Percentiles rank a stretch among this genome's conserved stretches.
These are phyloP conservation scores for Saccharomyces pastorianus DNA, from an alignment of 1,139 yeast species.

Conservation along the genomic window DNA sequence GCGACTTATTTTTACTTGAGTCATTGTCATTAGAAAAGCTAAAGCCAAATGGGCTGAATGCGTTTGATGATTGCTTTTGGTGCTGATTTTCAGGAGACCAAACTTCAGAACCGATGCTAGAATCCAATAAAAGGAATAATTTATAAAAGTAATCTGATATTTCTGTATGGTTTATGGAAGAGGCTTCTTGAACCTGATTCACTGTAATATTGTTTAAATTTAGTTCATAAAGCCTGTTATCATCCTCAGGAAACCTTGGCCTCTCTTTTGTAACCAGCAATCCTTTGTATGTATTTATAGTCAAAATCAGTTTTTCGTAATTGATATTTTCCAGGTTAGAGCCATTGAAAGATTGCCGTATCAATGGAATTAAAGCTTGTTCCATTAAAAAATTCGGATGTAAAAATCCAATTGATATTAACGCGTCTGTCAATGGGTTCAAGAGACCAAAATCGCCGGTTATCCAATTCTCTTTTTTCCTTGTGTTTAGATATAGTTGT, in stretches of 20 bases:
- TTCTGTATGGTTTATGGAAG: slow-evolving; percentile 61
- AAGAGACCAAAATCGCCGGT: slow-evolving; percentile 54
- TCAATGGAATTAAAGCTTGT: slow-evolving; percentile 54
- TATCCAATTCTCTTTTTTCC: slow-evolving; percentile 67
- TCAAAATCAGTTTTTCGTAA: slow-evolving; percentile 64
- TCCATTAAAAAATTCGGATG: slow-evolving; percentile 76
- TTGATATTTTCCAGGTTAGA: slow-evolving; percentile 49
- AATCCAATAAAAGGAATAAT: slow-evolving; percentile 53
- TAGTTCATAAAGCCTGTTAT: slow-evolving; percentile 35
- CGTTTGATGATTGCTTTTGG: slow-evolving; percentile 29
- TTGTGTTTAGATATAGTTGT: slow-evolving; percentile 45
- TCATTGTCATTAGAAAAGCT: slow-evolving; percentile 37
- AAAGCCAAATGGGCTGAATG: slow-evolving; percentile 39
- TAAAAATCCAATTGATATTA: slow-evolving; percentile 69
- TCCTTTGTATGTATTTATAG: slow-evolving; percentile 62
- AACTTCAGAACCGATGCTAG: slow-evolving; percentile 45
- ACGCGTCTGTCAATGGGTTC: slow-evolving; percentile 58
- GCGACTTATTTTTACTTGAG: slow-evolving; percentile 18
- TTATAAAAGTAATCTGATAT: slow-evolving; percentile 56
- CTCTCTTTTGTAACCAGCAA: slow-evolving; percentile 58
- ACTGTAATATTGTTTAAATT: slow-evolving; percentile 28
- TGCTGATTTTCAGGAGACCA: slow-evolving; percentile 30
- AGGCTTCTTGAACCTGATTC: slow-evolving; percentile 28
- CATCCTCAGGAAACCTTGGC: slow-evolving; percentile 73
- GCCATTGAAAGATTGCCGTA: slow-evolving; percentile 51